Percentiles rank a stretch among this genome's conserved stretches.
phyloP scores from a whole-genome alignment of 805 yeast species.

The Ogataea zsoltii region DNA sequence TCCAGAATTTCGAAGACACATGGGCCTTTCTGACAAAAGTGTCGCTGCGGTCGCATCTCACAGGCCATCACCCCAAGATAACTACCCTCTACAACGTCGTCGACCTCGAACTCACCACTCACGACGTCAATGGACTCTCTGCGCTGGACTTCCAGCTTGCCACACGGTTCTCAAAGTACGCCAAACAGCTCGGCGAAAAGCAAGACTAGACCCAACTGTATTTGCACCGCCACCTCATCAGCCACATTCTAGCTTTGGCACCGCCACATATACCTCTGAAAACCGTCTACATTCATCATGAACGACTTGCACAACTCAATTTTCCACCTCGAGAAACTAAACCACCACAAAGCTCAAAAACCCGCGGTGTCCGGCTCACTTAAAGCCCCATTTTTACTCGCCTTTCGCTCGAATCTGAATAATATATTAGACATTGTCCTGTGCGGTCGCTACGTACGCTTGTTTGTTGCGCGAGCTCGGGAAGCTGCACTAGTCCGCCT shows the following conservation, averaged over 20 bases:
- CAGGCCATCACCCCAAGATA: constrained; percentile 73
- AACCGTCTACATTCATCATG: too few relatives aligned
- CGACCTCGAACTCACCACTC: constrained; percentile 57
- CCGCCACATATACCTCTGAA: too few relatives aligned
- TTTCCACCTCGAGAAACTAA: too few relatives aligned
- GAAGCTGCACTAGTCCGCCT: background rate
- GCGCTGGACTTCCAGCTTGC: constrained; percentile 63
- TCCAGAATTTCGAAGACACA: constrained; percentile 58
- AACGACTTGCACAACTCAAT: too few relatives aligned
- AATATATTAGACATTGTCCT: background rate
- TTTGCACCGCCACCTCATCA: too few relatives aligned
- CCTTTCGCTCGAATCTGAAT: constrained; percentile 1
- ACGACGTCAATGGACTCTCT: constrained; percentile 57
- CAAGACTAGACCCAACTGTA: background rate
- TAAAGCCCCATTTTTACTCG: too few relatives aligned
- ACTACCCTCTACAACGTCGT: constrained; percentile 63
- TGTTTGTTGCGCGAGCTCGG: background rate
- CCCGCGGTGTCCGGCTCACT: too few relatives aligned
- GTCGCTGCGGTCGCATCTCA: constrained; percentile 54
- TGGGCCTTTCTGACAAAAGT: constrained; percentile 66
- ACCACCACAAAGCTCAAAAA: too few relatives aligned
- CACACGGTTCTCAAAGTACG: constrained; percentile 42
- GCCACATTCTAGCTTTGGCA: too few relatives aligned
- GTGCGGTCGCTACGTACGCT: background rate
- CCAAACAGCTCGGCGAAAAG: constrained; percentile 18